Percentiles rank a stretch among this genome's conserved stretches.
Conservation (phyloP, 2,329 filamentous ascomycete genomes). For the Aspergillus brasiliensis region DNA sequence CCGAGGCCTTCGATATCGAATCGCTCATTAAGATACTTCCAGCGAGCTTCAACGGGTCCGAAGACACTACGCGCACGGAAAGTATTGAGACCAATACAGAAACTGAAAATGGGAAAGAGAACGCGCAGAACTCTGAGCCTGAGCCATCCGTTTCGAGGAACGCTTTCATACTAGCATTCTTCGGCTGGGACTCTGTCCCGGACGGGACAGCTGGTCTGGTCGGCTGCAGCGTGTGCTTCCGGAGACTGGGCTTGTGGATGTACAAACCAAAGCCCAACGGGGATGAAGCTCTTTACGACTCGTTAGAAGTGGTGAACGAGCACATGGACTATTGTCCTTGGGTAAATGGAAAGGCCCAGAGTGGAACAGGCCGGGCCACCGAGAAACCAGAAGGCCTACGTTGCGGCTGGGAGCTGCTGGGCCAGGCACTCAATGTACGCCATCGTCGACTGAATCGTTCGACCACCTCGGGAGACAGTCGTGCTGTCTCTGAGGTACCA, state of each 20-base stretch:
- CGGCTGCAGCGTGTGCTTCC: conserved; percentile 81
- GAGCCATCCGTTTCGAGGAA: conserved; percentile 54
- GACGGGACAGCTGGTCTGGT: conserved; percentile 61
- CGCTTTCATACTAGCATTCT: conserved; percentile 69
- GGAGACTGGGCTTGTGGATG: conserved; percentile 90
- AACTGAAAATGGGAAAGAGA: not conserved
- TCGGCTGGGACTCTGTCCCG: conserved; percentile 69
- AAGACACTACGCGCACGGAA: conserved; percentile 13
- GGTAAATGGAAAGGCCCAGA: conserved; percentile 67
- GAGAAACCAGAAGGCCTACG: conserved; percentile 37
- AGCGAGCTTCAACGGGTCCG: conserved; percentile 21
- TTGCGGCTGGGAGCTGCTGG: conserved; percentile 50
- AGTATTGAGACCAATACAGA: conserved; percentile 16
- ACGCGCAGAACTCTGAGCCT: conserved; percentile 12
- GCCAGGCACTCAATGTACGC: conserved; percentile 46
- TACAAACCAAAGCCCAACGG: conserved; percentile 74
- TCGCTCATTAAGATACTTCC: conserved; percentile 34
- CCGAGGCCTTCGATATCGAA: conserved; percentile 36
- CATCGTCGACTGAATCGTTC: conserved; percentile 36
- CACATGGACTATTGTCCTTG: conserved; percentile 85
- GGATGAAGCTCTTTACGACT: conserved; percentile 39
- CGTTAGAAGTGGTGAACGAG: conserved; percentile 69
- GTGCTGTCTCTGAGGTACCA: conserved; percentile 30
- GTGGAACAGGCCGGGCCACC: conserved; percentile 38
- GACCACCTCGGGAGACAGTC: conserved; percentile 27